These are phyloP conservation scores for Fusarium stilboides DNA, from an alignment of 2,329 filamentous ascomycete genomes.

Conservation along the genomic window DNA sequence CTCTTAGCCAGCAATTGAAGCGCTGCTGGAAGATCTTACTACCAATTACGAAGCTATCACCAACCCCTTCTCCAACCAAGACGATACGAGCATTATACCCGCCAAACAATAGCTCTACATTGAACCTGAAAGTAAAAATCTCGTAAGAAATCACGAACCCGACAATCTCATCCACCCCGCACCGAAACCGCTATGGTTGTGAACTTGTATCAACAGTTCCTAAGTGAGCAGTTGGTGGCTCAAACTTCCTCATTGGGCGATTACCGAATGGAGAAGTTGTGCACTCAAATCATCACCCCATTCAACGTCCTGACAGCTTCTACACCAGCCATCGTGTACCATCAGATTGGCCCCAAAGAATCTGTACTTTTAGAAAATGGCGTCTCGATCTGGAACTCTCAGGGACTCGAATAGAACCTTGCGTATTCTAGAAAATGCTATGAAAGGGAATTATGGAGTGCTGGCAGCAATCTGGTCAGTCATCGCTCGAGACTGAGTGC, in stretches of 20 bases:
- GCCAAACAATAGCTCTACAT: too few relatives aligned
- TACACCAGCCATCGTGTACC: background rate
- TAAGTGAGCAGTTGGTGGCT: background rate
- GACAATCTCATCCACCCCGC: too few relatives aligned
- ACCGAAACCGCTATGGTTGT: too few relatives aligned
- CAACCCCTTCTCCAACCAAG: too few relatives aligned
- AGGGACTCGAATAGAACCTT: constrained; percentile 7
- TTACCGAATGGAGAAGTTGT: background rate
- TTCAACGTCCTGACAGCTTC: background rate
- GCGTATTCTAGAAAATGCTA: constrained; percentile 16
- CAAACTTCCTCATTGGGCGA: background rate
- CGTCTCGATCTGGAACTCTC: background rate
- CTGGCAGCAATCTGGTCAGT: constrained; percentile 35
- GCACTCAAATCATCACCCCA: background rate
- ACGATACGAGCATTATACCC: too few relatives aligned
- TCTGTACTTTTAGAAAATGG: background rate
- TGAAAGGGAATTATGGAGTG: constrained; percentile 21
- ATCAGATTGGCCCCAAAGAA: too few relatives aligned
- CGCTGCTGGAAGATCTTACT: too few relatives aligned
- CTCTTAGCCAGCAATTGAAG: too few relatives aligned
- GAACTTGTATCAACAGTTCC: too few relatives aligned
- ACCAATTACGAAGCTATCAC: too few relatives aligned
- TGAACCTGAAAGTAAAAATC: too few relatives aligned
- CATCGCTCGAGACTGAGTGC: rapidly evolving
- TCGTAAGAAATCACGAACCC: too few relatives aligned